A percentile compares a stretch with the other conserved stretches of the same genome.
phyloP scores from a whole-genome alignment of 208 protist species.

The Crithidia sp. region DNA sequence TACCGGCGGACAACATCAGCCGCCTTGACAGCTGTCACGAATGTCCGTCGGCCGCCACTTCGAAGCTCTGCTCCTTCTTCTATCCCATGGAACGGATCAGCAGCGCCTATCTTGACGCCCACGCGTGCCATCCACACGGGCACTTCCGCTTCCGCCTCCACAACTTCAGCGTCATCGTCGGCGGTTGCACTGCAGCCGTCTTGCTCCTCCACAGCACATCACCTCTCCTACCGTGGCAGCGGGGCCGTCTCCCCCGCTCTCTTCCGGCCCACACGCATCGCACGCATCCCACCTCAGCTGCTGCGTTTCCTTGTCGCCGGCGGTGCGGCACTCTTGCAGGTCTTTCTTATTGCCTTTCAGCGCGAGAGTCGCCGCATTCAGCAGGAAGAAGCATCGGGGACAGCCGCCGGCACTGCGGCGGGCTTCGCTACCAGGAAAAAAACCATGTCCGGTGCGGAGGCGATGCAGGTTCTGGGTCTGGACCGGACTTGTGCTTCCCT shows the following conservation, averaged over 20 bases:
- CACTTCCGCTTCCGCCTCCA: too few species aligned
- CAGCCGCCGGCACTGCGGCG: background rate
- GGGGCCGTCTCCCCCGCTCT: slow-evolving; percentile 31
- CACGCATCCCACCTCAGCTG: slow-evolving; percentile 65
- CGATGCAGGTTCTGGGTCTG: slow-evolving; percentile 74
- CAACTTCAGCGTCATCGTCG: too few species aligned
- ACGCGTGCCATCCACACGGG: background rate
- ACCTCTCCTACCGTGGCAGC: background rate
- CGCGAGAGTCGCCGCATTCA: slow-evolving; percentile 46
- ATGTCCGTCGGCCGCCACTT: too few species aligned
- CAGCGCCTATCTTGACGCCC: background rate
- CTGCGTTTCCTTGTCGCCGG: slow-evolving; percentile 37
- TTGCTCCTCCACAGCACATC: too few species aligned
- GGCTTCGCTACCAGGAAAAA: too few species aligned
- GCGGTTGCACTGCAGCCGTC: too few species aligned
- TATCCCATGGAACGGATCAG: too few species aligned
- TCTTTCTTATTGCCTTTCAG: slow-evolving; percentile 62
- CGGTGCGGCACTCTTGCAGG: slow-evolving; percentile 49
- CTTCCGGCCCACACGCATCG: slow-evolving; percentile 41
- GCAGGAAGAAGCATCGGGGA: slow-evolving; percentile 20
- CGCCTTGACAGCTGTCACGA: background rate
- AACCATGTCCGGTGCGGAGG: slow-evolving; percentile 64
- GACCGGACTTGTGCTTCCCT: slow-evolving; percentile 37
- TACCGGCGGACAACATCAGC: background rate
- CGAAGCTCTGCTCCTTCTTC: too few species aligned